phyloP scores from a whole-genome alignment of 768 basidiomycete genomes.

The Xerocomus spinulosus region DNA sequence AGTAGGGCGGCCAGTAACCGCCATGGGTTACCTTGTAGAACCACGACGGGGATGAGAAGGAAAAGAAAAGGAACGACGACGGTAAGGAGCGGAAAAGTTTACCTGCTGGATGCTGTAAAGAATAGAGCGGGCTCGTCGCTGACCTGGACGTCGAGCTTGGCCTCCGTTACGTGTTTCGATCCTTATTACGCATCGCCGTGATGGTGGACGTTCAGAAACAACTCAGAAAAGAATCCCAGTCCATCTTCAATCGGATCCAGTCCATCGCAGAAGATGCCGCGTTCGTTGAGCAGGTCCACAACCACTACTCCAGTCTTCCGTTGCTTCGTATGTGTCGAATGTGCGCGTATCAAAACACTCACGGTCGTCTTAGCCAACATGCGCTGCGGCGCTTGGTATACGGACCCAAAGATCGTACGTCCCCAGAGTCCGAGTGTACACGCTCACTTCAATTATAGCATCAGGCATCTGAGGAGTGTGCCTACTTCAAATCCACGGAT shows the following conservation, averaged over 20 bases:
- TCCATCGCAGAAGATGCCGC: slow-evolving; percentile 74
- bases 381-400: slow-evolving; percentile 94
- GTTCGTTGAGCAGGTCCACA: slow-evolving; percentile 59
- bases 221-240: slow-evolving; percentile 64
- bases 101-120: slow-evolving; percentile 8
- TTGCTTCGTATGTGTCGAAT: slow-evolving; percentile 46
- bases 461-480: slow-evolving; percentile 29
- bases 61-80: slow-evolving; percentile 11
- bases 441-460: not conserved
- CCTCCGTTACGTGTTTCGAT: slow-evolving; percentile 3
- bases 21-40: slow-evolving; percentile 21
- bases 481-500: slow-evolving; percentile 92
- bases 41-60: slow-evolving; percentile 9
- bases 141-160: not conserved
- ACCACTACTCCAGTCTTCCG: slow-evolving; percentile 46
- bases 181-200: not conserved
- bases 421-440: not conserved
- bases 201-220: no score
- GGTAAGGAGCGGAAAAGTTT: slow-evolving; percentile 13
- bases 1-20: slow-evolving; percentile 17
- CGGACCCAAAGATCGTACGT: slow-evolving; percentile 60
- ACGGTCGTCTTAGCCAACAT: slow-evolving; percentile 64
- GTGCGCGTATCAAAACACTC: no score
- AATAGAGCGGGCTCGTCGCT: not conserved
- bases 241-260: slow-evolving; percentile 83